These are phyloP conservation scores for Lasiosphaeriaceae sp. DNA, from an alignment of 495 filamentous ascomycete genomes.

Conservation along the genomic window DNA sequence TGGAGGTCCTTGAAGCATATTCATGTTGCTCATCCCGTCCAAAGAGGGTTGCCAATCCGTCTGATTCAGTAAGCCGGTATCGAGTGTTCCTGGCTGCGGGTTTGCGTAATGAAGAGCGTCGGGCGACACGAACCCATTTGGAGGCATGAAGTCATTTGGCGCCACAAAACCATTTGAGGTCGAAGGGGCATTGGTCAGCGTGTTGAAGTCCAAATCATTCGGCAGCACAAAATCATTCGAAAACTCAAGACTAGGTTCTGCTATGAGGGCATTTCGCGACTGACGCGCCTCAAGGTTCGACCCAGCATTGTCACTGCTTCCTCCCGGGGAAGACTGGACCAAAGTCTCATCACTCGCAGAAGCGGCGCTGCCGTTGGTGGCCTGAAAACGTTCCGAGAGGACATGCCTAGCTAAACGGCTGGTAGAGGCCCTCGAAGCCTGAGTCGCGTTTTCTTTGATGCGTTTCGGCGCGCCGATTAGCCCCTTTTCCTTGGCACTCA, in stretches of 20 bases:
- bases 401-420: background rate
- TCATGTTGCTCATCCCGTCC: background rate
- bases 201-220: background rate
- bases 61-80: background rate
- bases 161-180: background rate
- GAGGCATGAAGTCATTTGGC: too few relatives aligned
- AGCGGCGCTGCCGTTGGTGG: background rate
- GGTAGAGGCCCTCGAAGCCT: background rate
- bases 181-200: conserved; percentile 1
- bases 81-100: background rate
- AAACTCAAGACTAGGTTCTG: too few relatives aligned
- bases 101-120: too few relatives aligned
- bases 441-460: background rate
- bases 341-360: background rate
- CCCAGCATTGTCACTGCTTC: conserved; percentile 1
- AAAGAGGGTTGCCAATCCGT: conserved; percentile 12
- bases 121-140: too few relatives aligned
- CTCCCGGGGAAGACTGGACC: background rate
- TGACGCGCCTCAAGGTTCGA: background rate
- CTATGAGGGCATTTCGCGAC: too few relatives aligned
- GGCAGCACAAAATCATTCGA: background rate
- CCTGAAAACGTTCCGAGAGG: background rate
- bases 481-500: conserved; percentile 20
- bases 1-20: conserved; percentile 3
- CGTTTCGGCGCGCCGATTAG: conserved; percentile 22